phyloP scores from a whole-genome alignment of 306 rosid species.

The Trifolium pratense region DNA sequence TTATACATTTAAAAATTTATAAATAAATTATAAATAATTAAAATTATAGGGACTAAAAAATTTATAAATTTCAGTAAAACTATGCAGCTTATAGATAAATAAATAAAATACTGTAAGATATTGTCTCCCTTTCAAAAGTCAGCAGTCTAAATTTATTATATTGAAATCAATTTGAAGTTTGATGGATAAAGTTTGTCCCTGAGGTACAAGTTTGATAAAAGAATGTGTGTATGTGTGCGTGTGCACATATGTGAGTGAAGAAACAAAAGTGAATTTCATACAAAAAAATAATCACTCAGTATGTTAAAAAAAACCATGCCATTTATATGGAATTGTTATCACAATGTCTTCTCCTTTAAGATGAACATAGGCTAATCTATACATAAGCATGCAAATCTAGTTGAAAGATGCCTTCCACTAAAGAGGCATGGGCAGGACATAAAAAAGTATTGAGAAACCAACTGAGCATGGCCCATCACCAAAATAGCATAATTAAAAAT shows the following conservation, averaged over 20 bases:
- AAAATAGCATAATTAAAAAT: background rate
- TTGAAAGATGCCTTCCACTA: conserved; percentile 12
- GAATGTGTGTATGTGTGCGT: background rate
- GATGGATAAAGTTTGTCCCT: background rate
- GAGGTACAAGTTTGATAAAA: background rate
- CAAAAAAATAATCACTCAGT: background rate
- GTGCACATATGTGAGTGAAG: background rate
- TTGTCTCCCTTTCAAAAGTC: background rate
- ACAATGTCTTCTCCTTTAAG: conserved; percentile 6
- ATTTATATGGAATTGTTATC: conserved; percentile 13
- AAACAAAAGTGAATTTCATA: background rate
- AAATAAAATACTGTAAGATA: background rate
- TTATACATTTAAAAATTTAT: background rate
- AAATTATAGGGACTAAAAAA: background rate
- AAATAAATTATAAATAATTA: background rate
- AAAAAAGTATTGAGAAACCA: conserved; percentile 1
- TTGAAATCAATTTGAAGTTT: background rate
- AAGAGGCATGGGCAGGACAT: conserved; percentile 14
- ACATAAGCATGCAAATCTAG: conserved; percentile 2
- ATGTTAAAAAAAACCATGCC: background rate
- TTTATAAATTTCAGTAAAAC: background rate
- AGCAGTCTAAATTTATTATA: background rate
- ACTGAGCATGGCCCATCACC: background rate
- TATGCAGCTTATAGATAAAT: background rate
- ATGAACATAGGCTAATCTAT: background rate